Base-by-base conservation (phyloP, 1,284 basidiomycete genomes). In the Coniferiporia sulphurascens region DNA sequence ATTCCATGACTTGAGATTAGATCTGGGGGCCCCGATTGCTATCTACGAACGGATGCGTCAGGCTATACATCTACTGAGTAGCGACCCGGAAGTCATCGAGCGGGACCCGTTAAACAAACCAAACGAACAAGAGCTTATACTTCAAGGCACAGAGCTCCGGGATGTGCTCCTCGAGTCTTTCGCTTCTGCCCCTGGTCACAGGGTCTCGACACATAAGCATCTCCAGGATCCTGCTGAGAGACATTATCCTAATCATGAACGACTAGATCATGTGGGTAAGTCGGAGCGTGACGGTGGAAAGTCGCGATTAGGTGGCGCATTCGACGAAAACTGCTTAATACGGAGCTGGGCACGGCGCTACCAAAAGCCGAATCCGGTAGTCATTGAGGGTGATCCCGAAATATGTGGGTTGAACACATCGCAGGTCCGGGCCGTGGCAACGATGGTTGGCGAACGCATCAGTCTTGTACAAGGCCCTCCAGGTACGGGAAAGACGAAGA, bases 401-500 rank as follows among this genome's bases (percentile, higher is more conserved):
- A 70, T 96, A 0, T 63, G 69, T 0, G 78, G 77, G 0, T 71
- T 97, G 64, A 97, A 96, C 68, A 68, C 72, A 9, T 89, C 87
- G n/a, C 94, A 98, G 72, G 80, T 83, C 56, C 77, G 84, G 58
- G 95, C 95, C 0, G 84, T 95, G 52, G 94, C 93, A 1, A 82
- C 86, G 75, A 95, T 96, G 89, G 79, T 97, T 48, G 83, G 85
- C 5, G 81, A 93, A 65, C 77, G 85, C 35, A 72, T 93, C 41
- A 90, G 88, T 68, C 77, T 97, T 21, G 84, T 97, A 19, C 95
- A 97, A 74, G 95, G 95, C 87, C 95, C 95, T 21, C 95, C 95
- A 5, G 95, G 95, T n/a, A 98, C 95, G 0, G 93, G 95, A 50
- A 98, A 98, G 74, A 96, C 94, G 1, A 87, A 89, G 67, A 96